These are phyloP conservation scores for Aspergillus japonicus DNA, from an alignment of 2,329 filamentous ascomycete genomes.

Conservation along the genomic window DNA sequence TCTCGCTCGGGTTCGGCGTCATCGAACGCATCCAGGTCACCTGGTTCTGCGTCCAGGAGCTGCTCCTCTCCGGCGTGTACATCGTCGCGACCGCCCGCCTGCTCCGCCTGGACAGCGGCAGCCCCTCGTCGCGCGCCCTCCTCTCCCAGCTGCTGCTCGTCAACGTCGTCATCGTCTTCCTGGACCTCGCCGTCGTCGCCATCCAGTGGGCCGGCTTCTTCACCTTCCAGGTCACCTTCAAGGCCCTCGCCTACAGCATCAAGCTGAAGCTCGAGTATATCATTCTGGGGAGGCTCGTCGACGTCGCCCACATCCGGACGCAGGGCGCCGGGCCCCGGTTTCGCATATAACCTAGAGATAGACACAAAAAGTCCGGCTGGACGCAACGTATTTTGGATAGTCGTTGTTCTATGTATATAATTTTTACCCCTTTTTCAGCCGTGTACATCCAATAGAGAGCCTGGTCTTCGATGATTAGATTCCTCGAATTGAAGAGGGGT, in stretches of 20 bases:
- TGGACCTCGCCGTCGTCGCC: slow-evolving; percentile 45
- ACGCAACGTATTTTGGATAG: too few relatives aligned
- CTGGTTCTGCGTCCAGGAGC: slow-evolving; percentile 56
- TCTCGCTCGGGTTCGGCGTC: slow-evolving; percentile 38
- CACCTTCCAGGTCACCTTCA: slow-evolving; percentile 45
- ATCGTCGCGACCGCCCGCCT: slow-evolving; percentile 53
- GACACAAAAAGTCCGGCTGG: too few relatives aligned
- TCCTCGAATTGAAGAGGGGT: too few relatives aligned
- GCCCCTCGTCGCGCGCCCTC: slow-evolving; percentile 34
- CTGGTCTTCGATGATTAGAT: too few relatives aligned
- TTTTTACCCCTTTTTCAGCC: too few relatives aligned
- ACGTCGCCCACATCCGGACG: slow-evolving; percentile 14
- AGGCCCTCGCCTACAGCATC: slow-evolving; percentile 47
- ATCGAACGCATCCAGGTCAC: slow-evolving; percentile 56
- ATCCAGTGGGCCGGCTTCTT: slow-evolving; percentile 44
- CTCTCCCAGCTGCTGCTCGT: slow-evolving; percentile 49
- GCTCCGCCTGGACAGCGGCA: slow-evolving; percentile 44
- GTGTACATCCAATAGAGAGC: too few relatives aligned
- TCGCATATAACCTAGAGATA: slow-evolving; percentile 2
- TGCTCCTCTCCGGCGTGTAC: slow-evolving; percentile 53
- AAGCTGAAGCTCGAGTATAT: slow-evolving; percentile 51
- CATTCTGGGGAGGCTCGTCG: slow-evolving; percentile 43
- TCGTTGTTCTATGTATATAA: too few relatives aligned
- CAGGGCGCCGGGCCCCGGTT: slow-evolving; percentile 9
- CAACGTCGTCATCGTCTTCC: slow-evolving; percentile 47